Conservation (phyloP, 768 basidiomycete genomes). For the Mycena capillaripes region DNA sequence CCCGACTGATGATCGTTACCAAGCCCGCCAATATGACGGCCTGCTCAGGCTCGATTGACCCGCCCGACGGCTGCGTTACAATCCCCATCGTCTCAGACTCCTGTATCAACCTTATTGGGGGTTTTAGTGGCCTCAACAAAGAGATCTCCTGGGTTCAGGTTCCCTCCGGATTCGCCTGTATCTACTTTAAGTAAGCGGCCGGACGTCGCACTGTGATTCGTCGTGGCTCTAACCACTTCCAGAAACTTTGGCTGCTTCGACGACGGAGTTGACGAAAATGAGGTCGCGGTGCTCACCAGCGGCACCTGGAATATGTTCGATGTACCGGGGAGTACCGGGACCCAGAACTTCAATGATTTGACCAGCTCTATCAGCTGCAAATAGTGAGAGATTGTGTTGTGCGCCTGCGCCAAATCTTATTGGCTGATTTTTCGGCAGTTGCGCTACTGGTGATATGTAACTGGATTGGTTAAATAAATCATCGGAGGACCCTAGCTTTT, state of each 20-base stretch:
- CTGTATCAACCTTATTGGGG: constrained; percentile 19
- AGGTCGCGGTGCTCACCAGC: neutral
- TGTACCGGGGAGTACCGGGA: constrained; percentile 2
- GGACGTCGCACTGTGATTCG: neutral
- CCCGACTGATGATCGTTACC: too few species aligned
- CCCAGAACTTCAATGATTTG: constrained; percentile 11
- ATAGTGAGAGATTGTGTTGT: too few species aligned
- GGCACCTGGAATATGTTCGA: constrained; percentile 20
- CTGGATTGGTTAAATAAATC: too few species aligned
- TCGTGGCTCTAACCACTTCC: neutral
- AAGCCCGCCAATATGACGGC: neutral
- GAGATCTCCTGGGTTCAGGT: neutral
- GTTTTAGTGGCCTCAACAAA: constrained; percentile 25
- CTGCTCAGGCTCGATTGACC: constrained; percentile 7
- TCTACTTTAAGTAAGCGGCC: constrained; percentile 17
- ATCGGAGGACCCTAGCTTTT: too few species aligned
- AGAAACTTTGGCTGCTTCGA: neutral
- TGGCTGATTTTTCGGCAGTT: too few species aligned
- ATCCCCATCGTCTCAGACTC: constrained; percentile 19
- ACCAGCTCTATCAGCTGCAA: constrained; percentile 21
- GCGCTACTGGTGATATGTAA: too few species aligned
- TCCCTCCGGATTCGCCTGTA: constrained; percentile 21
- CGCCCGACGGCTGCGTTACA: constrained; percentile 20
- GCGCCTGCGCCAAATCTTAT: too few species aligned
- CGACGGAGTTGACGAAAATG: neutral